Evolutionary conservation across 83 land plant genomes (phyloP).

Genomic region (Thuja plicata): DNA sequence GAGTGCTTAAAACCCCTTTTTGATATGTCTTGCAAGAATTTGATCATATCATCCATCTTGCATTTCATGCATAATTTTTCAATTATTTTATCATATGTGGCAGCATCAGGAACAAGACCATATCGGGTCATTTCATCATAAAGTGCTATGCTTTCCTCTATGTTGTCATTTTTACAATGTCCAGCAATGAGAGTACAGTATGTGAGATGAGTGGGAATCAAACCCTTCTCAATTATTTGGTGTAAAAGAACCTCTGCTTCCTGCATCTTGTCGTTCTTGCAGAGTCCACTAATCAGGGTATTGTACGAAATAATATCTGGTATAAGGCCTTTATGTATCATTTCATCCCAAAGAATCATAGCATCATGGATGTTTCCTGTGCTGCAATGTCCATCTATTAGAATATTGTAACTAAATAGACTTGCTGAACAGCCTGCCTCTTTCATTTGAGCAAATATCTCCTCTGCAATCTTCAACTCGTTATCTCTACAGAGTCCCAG

Average conservation of each 20-base stretch:
- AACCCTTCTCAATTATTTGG: conserved; percentile 29
- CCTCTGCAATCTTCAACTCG: conserved; percentile 24
- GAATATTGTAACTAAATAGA: conserved; percentile 34
- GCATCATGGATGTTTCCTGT: conserved; percentile 28
- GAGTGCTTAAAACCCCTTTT: conserved; percentile 12
- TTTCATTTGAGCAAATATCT: conserved; percentile 31
- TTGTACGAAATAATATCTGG: conserved; percentile 53
- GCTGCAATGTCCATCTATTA: conserved; percentile 35
- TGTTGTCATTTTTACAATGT: conserved; percentile 27
- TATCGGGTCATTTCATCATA: conserved; percentile 35
- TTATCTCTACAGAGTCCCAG: conserved; percentile 32
- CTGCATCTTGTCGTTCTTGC: conserved; percentile 34
- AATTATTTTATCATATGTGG: conserved; percentile 38
- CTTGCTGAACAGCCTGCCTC: conserved; percentile 22
- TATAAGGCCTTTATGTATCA: conserved; percentile 28
- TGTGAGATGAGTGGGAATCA: conserved; percentile 40
- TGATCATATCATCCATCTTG: conserved; percentile 1
- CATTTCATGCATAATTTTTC: conserved; percentile 35
- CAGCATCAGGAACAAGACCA: conserved; percentile 30
- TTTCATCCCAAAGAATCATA: conserved; percentile 32
- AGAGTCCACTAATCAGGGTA: conserved; percentile 45
- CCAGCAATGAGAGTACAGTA: conserved; percentile 41
- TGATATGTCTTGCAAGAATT: conserved; percentile 7
- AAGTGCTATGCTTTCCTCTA: conserved; percentile 26
- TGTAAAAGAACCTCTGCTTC: conserved; percentile 41